Evolutionary conservation across 345 rosid genomes (phyloP), one percentile per base, ranked within the genome.

Genomic region (Rubroshorea leprosula): DNA sequence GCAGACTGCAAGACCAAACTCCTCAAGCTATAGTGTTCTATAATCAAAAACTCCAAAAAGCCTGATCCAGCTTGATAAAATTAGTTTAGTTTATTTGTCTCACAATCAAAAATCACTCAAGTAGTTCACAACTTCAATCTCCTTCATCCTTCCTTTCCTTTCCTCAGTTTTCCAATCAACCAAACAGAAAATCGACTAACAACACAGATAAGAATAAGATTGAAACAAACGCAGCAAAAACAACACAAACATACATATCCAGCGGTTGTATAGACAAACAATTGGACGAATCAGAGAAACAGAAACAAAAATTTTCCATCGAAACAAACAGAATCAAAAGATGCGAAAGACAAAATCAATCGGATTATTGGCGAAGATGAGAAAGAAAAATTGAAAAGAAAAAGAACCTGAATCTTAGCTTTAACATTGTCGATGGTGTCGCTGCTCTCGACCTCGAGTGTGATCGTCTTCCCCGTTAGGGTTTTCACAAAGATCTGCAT

Each of bases 401-500:
- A 1, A 68, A 13, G 16, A 0, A 77, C 78, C 82, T 74, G 82
- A 27, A 77, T 77, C 72, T 77, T 77, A 54, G 72, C 62, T 61
- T 77, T 77, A 60, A 77, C 78, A 68, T 77, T 77, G 72, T 77
- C 82, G 66, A 77, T 56, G 74, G 82, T 77, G 70, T 77, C 82
- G 65, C 82, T 77, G 55, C 76, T 65, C 63, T 77, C 82, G 17
- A 74, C 78, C 65, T 77, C 82, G 63, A 77, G 74, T 61, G 82
- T 77, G 59, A 77, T 74, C 44, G 82, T 77, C 71, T 77, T 77
- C 0, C 82, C 82, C 12, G 82, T 74, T 19, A 77, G 54, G 41
- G 82, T 77, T 73, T 78, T 78, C 49, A 78, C 82, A 59, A 78
- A 78, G 74, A 78, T 74, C 79, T 78, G 82, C 82, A 78, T 50